A percentile compares a stretch with the other conserved stretches of the same genome.
These are phyloP conservation scores for Aspergillus versicolor DNA, from an alignment of 2,329 filamentous ascomycete genomes.

Conservation along the genomic window DNA sequence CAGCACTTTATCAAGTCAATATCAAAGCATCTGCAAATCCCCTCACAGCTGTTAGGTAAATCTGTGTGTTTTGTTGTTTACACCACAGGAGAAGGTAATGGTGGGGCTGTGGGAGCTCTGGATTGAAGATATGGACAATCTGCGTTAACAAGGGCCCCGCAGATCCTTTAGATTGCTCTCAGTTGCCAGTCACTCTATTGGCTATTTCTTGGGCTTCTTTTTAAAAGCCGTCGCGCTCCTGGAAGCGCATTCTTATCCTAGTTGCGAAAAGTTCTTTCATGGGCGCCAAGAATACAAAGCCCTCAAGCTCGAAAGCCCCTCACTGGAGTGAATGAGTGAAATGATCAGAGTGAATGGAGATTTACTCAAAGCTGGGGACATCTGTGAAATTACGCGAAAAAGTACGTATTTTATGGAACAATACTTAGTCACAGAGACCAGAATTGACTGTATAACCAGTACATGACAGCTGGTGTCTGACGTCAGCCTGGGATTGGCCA, in stretches of 20 bases:
- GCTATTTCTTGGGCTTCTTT: neutral
- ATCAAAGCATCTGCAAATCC: neutral
- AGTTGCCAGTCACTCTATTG: neutral
- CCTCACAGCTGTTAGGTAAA: neutral
- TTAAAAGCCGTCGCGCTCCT: neutral
- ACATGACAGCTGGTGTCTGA: neutral
- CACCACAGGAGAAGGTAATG: neutral
- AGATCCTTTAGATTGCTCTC: neutral
- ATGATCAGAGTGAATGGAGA: neutral
- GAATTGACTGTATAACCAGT: neutral
- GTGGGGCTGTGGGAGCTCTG: neutral
- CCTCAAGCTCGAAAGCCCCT: neutral
- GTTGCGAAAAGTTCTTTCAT: neutral
- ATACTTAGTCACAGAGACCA: neutral
- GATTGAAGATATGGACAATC: neutral
- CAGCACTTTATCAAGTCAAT: neutral
- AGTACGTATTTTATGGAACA: neutral
- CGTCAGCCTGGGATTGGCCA: conserved; percentile 12
- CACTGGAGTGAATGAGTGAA: neutral
- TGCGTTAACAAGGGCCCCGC: neutral
- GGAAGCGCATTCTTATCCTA: neutral
- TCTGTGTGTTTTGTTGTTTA: neutral
- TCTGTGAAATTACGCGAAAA: neutral
- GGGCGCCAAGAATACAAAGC: neutral
- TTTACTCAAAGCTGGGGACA: neutral